Base-by-base conservation (phyloP, 768 basidiomycete genomes). In the Cytidiella melzeri region DNA sequence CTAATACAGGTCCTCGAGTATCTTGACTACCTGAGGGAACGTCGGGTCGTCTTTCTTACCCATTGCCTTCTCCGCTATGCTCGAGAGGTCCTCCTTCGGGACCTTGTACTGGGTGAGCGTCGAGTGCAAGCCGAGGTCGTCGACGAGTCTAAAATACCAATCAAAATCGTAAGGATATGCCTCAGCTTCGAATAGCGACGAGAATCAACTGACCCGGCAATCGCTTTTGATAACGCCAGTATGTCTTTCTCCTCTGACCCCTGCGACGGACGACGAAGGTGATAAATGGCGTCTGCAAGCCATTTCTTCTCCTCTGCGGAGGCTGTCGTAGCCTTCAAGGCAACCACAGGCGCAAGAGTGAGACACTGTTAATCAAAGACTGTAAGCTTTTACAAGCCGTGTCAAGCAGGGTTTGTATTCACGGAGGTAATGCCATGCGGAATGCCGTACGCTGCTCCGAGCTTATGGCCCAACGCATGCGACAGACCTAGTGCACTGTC, bases 351-450 rank as follows among this genome's bases (percentile, higher is more conserved):
- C 3, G 80, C 75, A 20, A 89, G 74, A 5, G 86, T 88, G 46
- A 87, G 69, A 61, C 87, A 88, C 85, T 88, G 45, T 28, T 34
- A 27, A 46, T 39, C 15, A n/a, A n/a, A n/a, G n/a, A n/a, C n/a
- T n/a, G n/a, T n/a, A n/a, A n/a, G n/a, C n/a, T n/a, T n/a, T n/a
- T n/a, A n/a, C n/a, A n/a, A n/a, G n/a, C n/a, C n/a, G n/a, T n/a
- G n/a, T n/a, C n/a, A n/a, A n/a, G n/a, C n/a, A n/a, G n/a, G n/a
- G n/a, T n/a, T n/a, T n/a, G 4, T 15, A 58, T 79, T 64, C 53
- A 85, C 86, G n/a, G 87, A 88, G 3, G 88, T 89, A 53, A 88
- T 84, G 7, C 88, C 88, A 61, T 92, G 87, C 19, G 87, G 84
- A 48, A 92, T 88, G 45, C 72, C 67, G 58, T 89, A 91, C 38